Base-by-base conservation (phyloP, 345 rosid genomes). In the Gynandropsis gynandra region DNA sequence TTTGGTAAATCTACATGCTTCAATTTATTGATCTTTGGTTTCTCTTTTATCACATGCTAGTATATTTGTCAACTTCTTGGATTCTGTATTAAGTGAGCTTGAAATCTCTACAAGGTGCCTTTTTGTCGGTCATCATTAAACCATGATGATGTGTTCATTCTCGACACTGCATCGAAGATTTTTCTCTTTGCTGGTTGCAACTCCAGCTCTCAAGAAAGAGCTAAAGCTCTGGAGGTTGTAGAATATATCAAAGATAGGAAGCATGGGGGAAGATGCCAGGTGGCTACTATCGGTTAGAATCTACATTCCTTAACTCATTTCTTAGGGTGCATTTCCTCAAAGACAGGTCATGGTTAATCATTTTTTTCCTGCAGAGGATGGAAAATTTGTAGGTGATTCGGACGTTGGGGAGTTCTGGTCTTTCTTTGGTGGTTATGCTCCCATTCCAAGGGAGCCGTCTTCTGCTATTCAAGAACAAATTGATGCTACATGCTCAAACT, bases 381-480 rank as follows among this genome's bases (percentile, higher is more conserved):
- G 97, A 15, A 85, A 77, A 70, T 72, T 89, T 58, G 83, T 77
- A 39, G 92, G 85, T 34, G 95, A 85, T 72, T 42, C 89, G 45
- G 95, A 85, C 44, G 80, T 75, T 20, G 97, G 97, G 45, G 97
- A 89, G 49, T 85, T 83, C 65, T 89, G 97, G 97, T 71, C 87
- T 65, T 74, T 89, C 33, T 89, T 89, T 77, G 95, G 93, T 63
- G 89, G 97, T 62, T 89, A 77, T 73, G 96, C 98, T 58, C 98
- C 87, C 53, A 80, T 88, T 55, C 88, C 97, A 35, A 70, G 73
- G 66, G 77, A 76, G 16, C 59, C 76, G 16, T 69, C 81, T 47
- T 69, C 74, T 40, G 64, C 62, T 21, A 39, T 12, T 35, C 71
- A 62, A 46, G 64, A 71, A 52, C 71, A 73, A 31, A 17, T 67